A percentile compares a stretch with the other conserved stretches of the same genome.
These are phyloP conservation scores for Podila epigama DNA, from an alignment of 192 early-diverging fungal genomes.

Conservation along the genomic window DNA sequence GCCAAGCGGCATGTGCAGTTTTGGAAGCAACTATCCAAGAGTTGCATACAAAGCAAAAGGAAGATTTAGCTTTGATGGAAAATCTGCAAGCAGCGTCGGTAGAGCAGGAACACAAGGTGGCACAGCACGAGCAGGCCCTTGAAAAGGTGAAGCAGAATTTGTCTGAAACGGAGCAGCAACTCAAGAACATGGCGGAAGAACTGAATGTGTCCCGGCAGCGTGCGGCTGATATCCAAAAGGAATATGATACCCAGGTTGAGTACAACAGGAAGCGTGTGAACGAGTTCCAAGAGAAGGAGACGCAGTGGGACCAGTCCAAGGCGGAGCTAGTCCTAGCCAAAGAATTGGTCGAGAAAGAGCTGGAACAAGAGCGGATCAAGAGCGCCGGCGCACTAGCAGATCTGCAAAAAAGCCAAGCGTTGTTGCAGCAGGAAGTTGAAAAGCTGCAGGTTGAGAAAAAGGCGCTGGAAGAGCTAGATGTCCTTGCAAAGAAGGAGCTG, in stretches of 20 bases:
- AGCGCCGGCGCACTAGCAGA: background rate
- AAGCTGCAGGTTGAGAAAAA: background rate
- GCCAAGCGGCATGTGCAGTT: slow-evolving; percentile 2
- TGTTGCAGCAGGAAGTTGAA: slow-evolving; percentile 6
- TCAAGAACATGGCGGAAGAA: slow-evolving; percentile 9
- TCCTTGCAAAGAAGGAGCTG: slow-evolving; percentile 11
- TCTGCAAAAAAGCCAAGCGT: slow-evolving; percentile 17
- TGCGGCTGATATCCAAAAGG: slow-evolving; percentile 32
- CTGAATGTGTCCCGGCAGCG: slow-evolving; percentile 31
- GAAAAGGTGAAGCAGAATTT: slow-evolving; percentile 11
- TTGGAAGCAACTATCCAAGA: slow-evolving; percentile 20
- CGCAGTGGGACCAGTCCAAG: slow-evolving; percentile 23
- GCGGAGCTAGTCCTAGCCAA: slow-evolving; percentile 18
- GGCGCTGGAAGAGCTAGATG: background rate
- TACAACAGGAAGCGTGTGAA: slow-evolving; percentile 42
- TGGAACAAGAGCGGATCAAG: slow-evolving; percentile 18
- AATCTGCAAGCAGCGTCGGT: slow-evolving; percentile 25
- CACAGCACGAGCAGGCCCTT: slow-evolving; percentile 9
- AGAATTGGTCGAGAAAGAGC: slow-evolving; percentile 8
- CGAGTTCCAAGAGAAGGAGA: slow-evolving; percentile 43
- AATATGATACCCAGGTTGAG: slow-evolving; percentile 43
- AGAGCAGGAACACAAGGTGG: slow-evolving; percentile 17
- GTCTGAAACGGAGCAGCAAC: slow-evolving; percentile 23
- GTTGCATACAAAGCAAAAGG: slow-evolving; percentile 26
- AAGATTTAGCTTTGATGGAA: slow-evolving; percentile 30